Evolutionary conservation across 2,329 filamentous ascomycete species (phyloP), one percentile per base, ranked within the genome.

Genomic region (Raffaelea deltoideospora): DNA sequence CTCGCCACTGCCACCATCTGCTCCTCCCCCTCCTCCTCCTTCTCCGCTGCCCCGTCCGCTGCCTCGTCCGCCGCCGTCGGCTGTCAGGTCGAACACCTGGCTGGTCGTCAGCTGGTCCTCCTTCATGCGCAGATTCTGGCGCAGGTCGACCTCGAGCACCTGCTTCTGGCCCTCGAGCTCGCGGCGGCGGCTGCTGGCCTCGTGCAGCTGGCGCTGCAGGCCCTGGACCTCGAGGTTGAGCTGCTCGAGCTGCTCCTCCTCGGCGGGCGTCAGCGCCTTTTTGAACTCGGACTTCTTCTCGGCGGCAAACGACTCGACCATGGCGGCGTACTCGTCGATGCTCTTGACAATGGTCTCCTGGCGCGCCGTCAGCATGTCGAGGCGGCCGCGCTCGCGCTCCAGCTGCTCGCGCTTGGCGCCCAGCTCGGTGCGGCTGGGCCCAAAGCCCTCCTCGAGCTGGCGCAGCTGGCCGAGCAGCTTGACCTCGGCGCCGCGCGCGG

Each of bases 241-340:
- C 24, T 66, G 65, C 42, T 90, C 79, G 4, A 98, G 66, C 49
- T 82, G 77, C 29, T 67, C 64, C 55, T 96, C 88, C 56, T 98
- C 92, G n/a, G 77, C 72, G 8, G 71, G 61, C 10, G 79, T 81
- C 34, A 98, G 65, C 11, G 80, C 80, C 58, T 94, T 95, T 61
- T 93, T 92, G 63, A 96, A 98, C 19, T 92, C 80, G 1, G 84
- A 82, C 14, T 69, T 67, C 38, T 95, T 59, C 54, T 98, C 92
- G 3, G 76, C 67, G 54, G 94, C 77, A 52, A 86, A 81, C 7
- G 80, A 77, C 33, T 66, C 69, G 39, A 92, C 67, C 45, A 83
- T 81, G 41, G 85, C 79, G 34, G 77, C 71, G 37, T 93, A 69
- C 29, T 76, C 74, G 45, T 82, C 79, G 53, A 95, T 70, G 48